Evolutionary conservation across 176 grass and related monocot species (phyloP).

Genomic region (Leersia perrieri): DNA sequence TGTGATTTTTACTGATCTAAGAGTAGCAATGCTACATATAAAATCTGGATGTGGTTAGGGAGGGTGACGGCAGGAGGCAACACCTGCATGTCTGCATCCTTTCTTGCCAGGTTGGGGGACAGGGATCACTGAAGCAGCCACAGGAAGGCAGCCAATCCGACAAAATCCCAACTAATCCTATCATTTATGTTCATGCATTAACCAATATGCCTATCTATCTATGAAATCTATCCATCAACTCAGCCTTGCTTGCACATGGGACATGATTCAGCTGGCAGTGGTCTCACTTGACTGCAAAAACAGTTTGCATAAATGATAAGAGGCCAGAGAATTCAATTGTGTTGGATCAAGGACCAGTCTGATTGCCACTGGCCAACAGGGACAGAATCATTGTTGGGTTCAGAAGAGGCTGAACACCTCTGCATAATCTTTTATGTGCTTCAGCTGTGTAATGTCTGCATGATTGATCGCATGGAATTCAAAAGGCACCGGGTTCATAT

Average conservation of each 20-base stretch:
- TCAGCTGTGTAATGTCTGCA: not conserved
- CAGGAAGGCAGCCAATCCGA: constrained; percentile 18
- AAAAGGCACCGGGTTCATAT: not conserved
- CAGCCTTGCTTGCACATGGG: constrained; percentile 9
- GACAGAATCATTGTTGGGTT: constrained; percentile 27
- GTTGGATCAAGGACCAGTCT: constrained; percentile 15
- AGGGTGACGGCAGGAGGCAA: constrained; percentile 21
- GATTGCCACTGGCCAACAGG: not conserved
- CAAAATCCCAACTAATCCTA: constrained; percentile 30
- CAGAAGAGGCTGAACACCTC: constrained; percentile 4
- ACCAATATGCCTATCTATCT: not conserved
- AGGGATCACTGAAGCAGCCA: constrained; percentile 3
- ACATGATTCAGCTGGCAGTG: constrained; percentile 8
- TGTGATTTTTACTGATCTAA: too few relatives aligned
- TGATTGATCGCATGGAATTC: not conserved
- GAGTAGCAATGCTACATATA: not conserved
- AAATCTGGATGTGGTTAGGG: not conserved
- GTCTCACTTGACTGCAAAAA: constrained; percentile 17
- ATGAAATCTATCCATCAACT: not conserved
- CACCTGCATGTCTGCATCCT: constrained; percentile 20
- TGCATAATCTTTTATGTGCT: not conserved
- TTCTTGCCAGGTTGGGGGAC: constrained; percentile 7
- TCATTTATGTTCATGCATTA: not conserved
- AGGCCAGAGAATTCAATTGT: constrained; percentile 40
- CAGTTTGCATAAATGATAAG: constrained; percentile 37